phyloP scores from a whole-genome alignment of 495 filamentous ascomycete species.

The Tuber brumale region DNA sequence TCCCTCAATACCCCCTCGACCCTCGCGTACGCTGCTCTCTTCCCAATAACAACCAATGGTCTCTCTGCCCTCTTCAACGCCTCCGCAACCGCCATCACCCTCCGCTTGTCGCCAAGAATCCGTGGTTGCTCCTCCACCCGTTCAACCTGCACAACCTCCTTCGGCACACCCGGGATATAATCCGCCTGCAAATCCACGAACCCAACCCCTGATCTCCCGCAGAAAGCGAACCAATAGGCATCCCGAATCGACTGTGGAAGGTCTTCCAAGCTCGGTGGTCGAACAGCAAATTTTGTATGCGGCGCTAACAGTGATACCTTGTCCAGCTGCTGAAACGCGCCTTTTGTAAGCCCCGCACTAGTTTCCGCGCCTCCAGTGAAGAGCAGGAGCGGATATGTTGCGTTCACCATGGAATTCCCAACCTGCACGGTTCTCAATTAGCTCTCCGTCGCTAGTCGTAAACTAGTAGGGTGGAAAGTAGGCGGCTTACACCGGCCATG shows the following conservation, averaged over 20 bases:
- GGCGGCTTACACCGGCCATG: constrained; percentile 51
- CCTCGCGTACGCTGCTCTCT: constrained; percentile 56
- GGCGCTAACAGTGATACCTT: constrained; percentile 54
- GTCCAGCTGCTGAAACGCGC: constrained; percentile 60
- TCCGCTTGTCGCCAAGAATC: constrained; percentile 45
- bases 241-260: constrained; percentile 51
- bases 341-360: constrained; percentile 51
- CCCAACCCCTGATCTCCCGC: constrained; percentile 53
- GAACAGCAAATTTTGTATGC: constrained; percentile 54
- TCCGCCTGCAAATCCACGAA: constrained; percentile 61
- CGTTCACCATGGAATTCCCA: constrained; percentile 54
- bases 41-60: constrained; percentile 56
- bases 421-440: constrained; percentile 42
- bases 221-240: constrained; percentile 54
- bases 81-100: constrained; percentile 46
- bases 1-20: constrained; percentile 48
- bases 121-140: constrained; percentile 46
- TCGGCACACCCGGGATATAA: constrained; percentile 45
- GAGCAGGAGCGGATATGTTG: constrained; percentile 53
- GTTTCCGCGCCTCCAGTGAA: constrained; percentile 54
- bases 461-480: not conserved
- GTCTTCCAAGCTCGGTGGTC: constrained; percentile 48
- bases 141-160: constrained; percentile 12
- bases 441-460: constrained; percentile 11
- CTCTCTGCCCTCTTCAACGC: constrained; percentile 50